A percentile compares a stretch with the other conserved stretches of the same genome.
Conservation (phyloP, 805 yeast genomes). For the Suhomyces kilbournensis region DNA sequence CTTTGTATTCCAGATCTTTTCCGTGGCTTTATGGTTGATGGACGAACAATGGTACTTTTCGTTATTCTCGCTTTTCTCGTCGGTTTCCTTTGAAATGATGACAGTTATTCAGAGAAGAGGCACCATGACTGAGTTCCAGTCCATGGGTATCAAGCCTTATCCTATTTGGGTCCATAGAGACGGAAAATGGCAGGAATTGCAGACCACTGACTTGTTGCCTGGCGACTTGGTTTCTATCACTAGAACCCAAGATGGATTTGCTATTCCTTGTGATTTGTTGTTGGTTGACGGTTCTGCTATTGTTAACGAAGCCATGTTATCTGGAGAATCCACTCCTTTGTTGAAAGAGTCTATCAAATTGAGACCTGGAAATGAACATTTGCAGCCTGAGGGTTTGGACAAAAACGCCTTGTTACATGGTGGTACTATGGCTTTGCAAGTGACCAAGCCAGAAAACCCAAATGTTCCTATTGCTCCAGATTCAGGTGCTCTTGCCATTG, state of each 20-base stretch:
- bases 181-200: slow-evolving; percentile 62
- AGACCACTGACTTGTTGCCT: slow-evolving; percentile 78
- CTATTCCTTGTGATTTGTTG: slow-evolving; percentile 90
- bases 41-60: slow-evolving; percentile 98
- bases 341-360: slow-evolving; percentile 86
- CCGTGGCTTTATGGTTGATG: slow-evolving; percentile 92
- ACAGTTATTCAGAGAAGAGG: slow-evolving; percentile 94
- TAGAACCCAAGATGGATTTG: slow-evolving; percentile 87
- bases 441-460: slow-evolving; percentile 61
- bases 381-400: slow-evolving; percentile 80
- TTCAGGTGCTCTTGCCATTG: slow-evolving; percentile 86
- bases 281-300: slow-evolving; percentile 88
- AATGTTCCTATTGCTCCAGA: slow-evolving; percentile 73
- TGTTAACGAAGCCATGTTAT: slow-evolving; percentile 97
- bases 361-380: slow-evolving; percentile 67
- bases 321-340: slow-evolving; percentile 97
- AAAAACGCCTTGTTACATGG: slow-evolving; percentile 88
- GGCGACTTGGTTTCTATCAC: slow-evolving; percentile 86
- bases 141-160: slow-evolving; percentile 96
- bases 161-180: slow-evolving; percentile 70
- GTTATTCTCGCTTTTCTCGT: slow-evolving; percentile 85
- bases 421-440: slow-evolving; percentile 95
- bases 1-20: slow-evolving; percentile 93
- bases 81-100: slow-evolving; percentile 88
- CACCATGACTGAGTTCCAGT: slow-evolving; percentile 91